A percentile compares a stretch with the other conserved stretches of the same genome.
phyloP scores from a whole-genome alignment of 176 grass and related monocot species.

The Carex myosuroides region DNA sequence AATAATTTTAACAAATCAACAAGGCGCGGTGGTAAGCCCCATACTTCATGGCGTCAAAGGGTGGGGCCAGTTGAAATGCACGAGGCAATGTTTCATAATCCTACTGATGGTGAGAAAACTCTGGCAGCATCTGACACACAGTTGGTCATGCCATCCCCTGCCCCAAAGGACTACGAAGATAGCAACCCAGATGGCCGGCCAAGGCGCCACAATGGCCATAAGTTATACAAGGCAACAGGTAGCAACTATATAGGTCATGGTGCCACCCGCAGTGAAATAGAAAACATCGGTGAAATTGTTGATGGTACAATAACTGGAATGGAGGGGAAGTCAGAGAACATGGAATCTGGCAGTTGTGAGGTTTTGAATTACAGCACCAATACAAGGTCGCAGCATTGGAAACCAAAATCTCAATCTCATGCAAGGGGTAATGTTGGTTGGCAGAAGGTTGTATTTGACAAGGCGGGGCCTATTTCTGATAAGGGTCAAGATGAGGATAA shows the following conservation, averaged over 20 bases:
- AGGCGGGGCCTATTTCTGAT: background rate
- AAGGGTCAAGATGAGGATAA: constrained; percentile 23
- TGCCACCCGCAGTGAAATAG: constrained; percentile 26
- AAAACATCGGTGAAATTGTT: constrained; percentile 19
- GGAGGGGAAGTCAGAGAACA: constrained; percentile 34
- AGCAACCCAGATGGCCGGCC: constrained; percentile 32
- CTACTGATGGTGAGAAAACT: constrained; percentile 25
- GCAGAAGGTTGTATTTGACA: constrained; percentile 26
- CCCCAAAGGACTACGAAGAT: constrained; percentile 37
- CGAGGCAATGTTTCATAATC: constrained; percentile 32
- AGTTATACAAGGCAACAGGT: constrained; percentile 39
- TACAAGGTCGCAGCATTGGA: constrained; percentile 58
- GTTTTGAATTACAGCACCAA: constrained; percentile 30
- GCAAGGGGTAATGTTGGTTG: constrained; percentile 32
- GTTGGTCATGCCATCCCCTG: constrained; percentile 10
- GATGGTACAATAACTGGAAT: background rate
- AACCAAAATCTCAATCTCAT: constrained; percentile 54
- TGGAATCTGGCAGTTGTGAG: constrained; percentile 38
- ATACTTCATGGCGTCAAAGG: constrained; percentile 89
- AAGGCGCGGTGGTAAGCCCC: constrained; percentile 47
- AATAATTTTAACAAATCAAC: constrained; percentile 38
- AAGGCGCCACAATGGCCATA: constrained; percentile 43
- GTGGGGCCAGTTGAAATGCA: constrained; percentile 27
- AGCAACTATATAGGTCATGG: constrained; percentile 29
- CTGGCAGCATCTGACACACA: constrained; percentile 35